Evolutionary conservation across 768 basidiomycete species (phyloP), one percentile per base, ranked within the genome.

Genomic region (Harrya chromipes): DNA sequence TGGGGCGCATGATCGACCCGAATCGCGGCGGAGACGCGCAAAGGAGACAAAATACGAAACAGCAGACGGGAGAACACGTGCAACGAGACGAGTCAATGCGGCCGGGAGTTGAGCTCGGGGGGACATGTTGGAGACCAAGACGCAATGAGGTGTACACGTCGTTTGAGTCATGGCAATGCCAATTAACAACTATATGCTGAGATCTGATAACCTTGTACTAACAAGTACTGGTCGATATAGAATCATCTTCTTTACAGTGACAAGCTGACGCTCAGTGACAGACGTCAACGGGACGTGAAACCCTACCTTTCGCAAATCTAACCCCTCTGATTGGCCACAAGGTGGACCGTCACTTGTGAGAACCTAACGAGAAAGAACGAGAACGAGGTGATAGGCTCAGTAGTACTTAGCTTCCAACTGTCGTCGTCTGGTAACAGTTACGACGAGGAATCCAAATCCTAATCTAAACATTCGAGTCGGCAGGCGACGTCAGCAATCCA

Each of bases 401-500:
- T 12, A 33, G 27, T 12, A 16, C 3, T 33, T 13, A 13, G 33
- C 14, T 7, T 16, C 33, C 33, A 7, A 14, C 33, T 1, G 14
- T 33, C 14, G 31, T 33, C 33, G 6, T 33, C 33, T 33, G 33
- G 16, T 14, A 16, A 33, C 10, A 19, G 11, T 29, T 6, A 43
- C 5, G 19, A 43, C 6, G 8, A 31, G 31, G 13, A 12, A 31
- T 31, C 31, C 31, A 14, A 16, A 33, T 16, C 3, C 33, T 4
- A 20, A 45, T 54, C 52, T 60, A 66, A 24, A 52, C 12, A 23
- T 34, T 42, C n/a, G 47, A 37, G 20, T 49, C 29, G 27, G 40
- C 29, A 6, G 41, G 34, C 27, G 54, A 53, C 20, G 47, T 39
- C 17, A 64, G 54, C 5, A 66, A 44, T 16, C 50, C 54, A 23